Base-by-base conservation (phyloP, 345 rosid species). In the Eucalyptus urophylla region DNA sequence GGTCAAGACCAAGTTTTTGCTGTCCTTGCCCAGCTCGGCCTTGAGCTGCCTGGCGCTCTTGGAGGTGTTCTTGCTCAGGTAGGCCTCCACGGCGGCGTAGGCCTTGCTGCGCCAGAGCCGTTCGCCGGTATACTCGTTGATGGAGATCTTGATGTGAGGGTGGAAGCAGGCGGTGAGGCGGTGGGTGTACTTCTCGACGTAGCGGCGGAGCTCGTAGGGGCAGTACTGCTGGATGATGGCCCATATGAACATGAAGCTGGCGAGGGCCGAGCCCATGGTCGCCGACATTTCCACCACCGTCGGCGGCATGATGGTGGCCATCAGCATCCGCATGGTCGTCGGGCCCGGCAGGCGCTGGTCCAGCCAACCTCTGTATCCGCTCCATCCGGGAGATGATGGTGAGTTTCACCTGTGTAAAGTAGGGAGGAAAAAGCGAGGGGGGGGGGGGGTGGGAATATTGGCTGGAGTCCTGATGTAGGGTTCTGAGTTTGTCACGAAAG, bases 191-290 rank as follows among this genome's bases (percentile, higher is more conserved):
- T 91, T 94, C 88, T 92, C 94, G 7, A 95, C 49, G 91, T 88
- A 89, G 19, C 92, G 89, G 6, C 94, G 92, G 49, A 95, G 88
- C 86, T 94, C 94, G 86, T 93, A 92, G 1, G 97, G 97, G 91
- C 95, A 94, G 80, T 92, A 95, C 31, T 94, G 94, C n/a, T 88
- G 86, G 80, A 94, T 6, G 21, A 95, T 90, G 8, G 95, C 96
- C 95, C 94, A 94, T 5, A 92, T 8, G 94, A 94, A 95, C 95
- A 94, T 93, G 90, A 94, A 69, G 89, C 95, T 93, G 33, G 95
- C 96, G 6, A 94, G 87, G 69, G 95, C 91, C 86, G 94, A 94
- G 13, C 97, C 96, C 95, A 92, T 92, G 89, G 94, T 90, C 56
- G 96, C 85, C 94, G 92, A 94, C 92, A 93, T 91, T 89, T 93